Evolutionary conservation across 179 eudicot species (phyloP).

Genomic region (Patellifolia procumbens): DNA sequence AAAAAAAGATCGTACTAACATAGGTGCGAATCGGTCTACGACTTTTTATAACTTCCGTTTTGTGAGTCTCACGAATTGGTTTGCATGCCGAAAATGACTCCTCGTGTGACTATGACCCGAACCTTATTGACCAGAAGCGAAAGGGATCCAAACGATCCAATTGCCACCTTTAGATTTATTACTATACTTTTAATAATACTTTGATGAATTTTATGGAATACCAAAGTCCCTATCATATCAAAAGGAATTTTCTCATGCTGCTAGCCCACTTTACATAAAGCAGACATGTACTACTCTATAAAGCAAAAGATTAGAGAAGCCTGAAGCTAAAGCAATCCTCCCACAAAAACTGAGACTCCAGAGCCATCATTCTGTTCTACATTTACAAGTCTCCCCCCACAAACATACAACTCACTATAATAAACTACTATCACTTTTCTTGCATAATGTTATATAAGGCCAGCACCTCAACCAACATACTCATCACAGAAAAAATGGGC

Average conservation of each 20-base stretch:
- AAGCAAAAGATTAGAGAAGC: constrained; percentile 34
- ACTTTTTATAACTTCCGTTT: no score
- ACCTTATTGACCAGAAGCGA: no score
- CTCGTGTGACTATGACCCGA: no score
- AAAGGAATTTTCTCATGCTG: constrained; percentile 20
- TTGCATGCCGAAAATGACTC: no score
- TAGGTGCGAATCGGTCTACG: no score
- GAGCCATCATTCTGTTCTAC: constrained; percentile 28
- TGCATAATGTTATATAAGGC: constrained; percentile 32
- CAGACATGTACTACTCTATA: constrained; percentile 29
- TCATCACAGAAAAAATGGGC: constrained; percentile 48
- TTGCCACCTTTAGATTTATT: not conserved
- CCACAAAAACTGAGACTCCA: constrained; percentile 33
- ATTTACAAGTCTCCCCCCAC: constrained; percentile 12
- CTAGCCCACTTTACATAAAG: constrained; percentile 38
- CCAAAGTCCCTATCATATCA: constrained; percentile 27
- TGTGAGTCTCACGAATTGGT: not conserved
- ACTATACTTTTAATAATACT: not conserved
- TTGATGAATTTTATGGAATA: not conserved
- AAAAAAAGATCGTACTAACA: no score
- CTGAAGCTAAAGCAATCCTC: constrained; percentile 42
- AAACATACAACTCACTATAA: not conserved
- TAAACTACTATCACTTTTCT: not conserved
- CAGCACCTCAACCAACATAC: constrained; percentile 31
- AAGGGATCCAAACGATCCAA: no score